Base-by-base conservation (phyloP, 352 stramenopile species). In the Pythium biforme region DNA sequence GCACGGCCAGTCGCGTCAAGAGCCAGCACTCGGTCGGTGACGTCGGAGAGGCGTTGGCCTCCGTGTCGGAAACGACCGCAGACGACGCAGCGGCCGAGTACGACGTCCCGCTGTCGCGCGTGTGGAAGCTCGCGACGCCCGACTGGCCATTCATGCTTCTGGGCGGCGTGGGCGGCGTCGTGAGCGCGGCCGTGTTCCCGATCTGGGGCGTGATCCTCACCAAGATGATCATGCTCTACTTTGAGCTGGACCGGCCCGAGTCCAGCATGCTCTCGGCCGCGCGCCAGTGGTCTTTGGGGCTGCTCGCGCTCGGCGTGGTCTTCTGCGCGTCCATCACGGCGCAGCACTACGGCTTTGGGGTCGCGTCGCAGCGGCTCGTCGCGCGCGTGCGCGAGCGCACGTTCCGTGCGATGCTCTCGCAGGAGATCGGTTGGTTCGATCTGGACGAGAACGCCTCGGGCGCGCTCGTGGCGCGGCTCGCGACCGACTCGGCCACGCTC, bases 391-490 rank as follows among this genome's bases (percentile, higher is more conserved):
- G 77, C 0, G 43, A 61, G 0, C 1, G 19, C 0, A 66, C 73
- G 7, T 87, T 81, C 51, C 56, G 31, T 25, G 66, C 75, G 9
- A 87, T 89, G 62, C 59, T 92, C 7, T 56, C 59, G 20, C 81
- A 90, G 59, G 76, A 94, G 43, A 55, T 90, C 22, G 81, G 70
- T 4, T 94, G 79, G 74, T 92, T 92, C 67, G 81, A 94, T 56
- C 26, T 68, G 12, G 62, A 82, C 15, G 52, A 81, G 17, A 85
- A 91, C 53, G 66, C 78, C 12, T 78, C 80, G 0, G 84, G 84
- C 17, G 75, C 74, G 15, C 66, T 93, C 23, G 64, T 81, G 0
- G 66, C 73, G 19, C 71, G 80, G 1, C 59, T 93, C 27, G 70
- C 80, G 10, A 88, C 69, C 1, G 84, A 93, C 57, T 68, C 81